Evolutionary conservation across 495 filamentous ascomycete genomes (phyloP), one percentile per base, ranked within the genome.

Genomic region (Penicillium egyptiacum): DNA sequence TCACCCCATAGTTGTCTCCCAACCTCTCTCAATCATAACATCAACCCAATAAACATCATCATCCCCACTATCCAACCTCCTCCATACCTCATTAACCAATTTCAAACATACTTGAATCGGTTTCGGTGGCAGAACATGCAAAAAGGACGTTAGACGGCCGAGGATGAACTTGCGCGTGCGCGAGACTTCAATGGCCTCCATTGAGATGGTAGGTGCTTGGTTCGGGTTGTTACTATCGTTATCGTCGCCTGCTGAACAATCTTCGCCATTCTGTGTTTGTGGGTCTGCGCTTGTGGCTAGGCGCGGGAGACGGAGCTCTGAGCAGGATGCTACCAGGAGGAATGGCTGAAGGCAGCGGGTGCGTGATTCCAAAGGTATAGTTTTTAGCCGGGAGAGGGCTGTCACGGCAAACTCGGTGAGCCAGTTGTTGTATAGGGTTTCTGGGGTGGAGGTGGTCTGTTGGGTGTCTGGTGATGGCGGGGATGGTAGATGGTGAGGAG

Each of bases 1-100:
- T 68, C 61, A 81, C 2, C 81, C 81, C 79, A 84, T 83, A 2
- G 80, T 81, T 8, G 81, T 83, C 63, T 81, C 74, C 80, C 81
- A 83, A 16, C 78, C 77, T 42, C 78, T 80, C 60, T 83, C 78
- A 55, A 81, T 74, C 79, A 83, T 81, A 20, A 84, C 75, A 68
- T 84, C 81, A 58, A 84, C 75, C 81, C 81, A 84, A 62, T 77
- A 78, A 22, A 61, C 59, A 44, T 69, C 67, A 19, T 64, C 39
- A 22, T 74, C 67, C 1, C 73, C 78, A 2, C 61, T 63, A 65
- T 84, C 81, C 67, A 79, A 72, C 23, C 77, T 62, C 26, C 60
- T 64, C 81, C 81, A 84, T 0, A 80, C 77, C 65, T 83, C 81
- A 55, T 69, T 61, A 0, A 83, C 77, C 1, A 83, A 56, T 40